A percentile compares a stretch with the other conserved stretches of the same genome.
Conservation (phyloP, 257 asterid genomes). For the Capsicum pubescens region DNA sequence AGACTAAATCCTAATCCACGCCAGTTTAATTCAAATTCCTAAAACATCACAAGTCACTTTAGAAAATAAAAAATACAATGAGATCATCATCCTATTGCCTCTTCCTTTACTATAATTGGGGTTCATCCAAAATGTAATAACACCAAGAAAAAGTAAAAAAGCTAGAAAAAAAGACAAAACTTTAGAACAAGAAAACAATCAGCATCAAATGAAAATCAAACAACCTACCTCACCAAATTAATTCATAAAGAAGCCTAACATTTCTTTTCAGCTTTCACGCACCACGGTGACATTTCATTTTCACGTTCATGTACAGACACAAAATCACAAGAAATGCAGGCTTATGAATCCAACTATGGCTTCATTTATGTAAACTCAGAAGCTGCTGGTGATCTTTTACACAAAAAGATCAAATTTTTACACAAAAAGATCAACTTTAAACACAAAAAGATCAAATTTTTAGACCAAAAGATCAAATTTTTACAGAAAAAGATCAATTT, state of each 20-base stretch:
- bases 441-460: background rate
- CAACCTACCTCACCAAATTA: slow-evolving; percentile 6
- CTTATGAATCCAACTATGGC: background rate
- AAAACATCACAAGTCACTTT: background rate
- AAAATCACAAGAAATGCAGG: slow-evolving; percentile 26
- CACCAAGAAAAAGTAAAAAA: background rate
- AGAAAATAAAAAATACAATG: background rate
- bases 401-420: background rate
- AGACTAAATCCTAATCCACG: slow-evolving; percentile 18
- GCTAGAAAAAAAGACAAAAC: background rate
- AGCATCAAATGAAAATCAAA: background rate
- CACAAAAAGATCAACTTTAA: background rate
- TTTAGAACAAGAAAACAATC: slow-evolving; percentile 10
- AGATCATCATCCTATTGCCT: background rate
- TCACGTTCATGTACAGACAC: background rate
- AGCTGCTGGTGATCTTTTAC: background rate
- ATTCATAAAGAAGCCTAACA: background rate
- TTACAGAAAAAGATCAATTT: background rate
- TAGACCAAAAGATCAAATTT: background rate
- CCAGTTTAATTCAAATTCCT: background rate
- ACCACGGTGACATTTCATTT: too few species aligned
- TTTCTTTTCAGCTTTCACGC: background rate
- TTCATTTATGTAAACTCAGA: background rate
- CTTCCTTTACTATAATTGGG: background rate
- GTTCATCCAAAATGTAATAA: background rate